phyloP scores from a whole-genome alignment of 2,329 filamentous ascomycete genomes.

The Colletotrichum phormii region DNA sequence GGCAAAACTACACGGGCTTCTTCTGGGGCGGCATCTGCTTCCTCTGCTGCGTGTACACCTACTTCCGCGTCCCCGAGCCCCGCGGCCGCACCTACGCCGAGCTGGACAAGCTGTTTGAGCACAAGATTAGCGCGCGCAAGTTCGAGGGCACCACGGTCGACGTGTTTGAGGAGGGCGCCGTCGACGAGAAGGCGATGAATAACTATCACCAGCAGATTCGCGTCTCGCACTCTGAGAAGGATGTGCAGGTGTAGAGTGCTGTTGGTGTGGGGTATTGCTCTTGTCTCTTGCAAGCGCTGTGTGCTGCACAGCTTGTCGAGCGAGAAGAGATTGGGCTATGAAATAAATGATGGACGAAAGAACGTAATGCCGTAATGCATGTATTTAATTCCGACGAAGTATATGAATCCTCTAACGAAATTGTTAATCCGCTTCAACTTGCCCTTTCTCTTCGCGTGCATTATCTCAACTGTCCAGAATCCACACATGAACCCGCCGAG shows the following conservation, averaged over 20 bases:
- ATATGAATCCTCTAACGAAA: constrained; percentile 29
- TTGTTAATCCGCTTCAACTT: constrained; percentile 3
- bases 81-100: constrained; percentile 86
- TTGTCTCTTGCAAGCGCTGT: neutral
- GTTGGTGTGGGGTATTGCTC: neutral
- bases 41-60: constrained; percentile 83
- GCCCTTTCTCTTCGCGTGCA: neutral
- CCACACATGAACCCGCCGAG: neutral
- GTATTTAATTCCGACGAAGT: constrained; percentile 32
- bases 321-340: neutral
- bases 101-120: constrained; percentile 86
- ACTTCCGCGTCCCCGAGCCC: constrained; percentile 85
- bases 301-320: too few relatives aligned
- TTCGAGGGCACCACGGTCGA: constrained; percentile 72
- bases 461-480: neutral
- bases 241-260: constrained; percentile 10
- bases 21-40: constrained; percentile 89
- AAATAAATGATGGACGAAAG: neutral
- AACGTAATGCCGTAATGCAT: constrained; percentile 28
- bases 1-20: constrained; percentile 88
- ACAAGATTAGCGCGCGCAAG: constrained; percentile 75
- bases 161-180: constrained; percentile 61
- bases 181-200: constrained; percentile 58
- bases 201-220: constrained; percentile 58
- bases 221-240: constrained; percentile 44